Base-by-base conservation (phyloP, 2,329 filamentous ascomycete species). In the Fusarium gaditjirri region DNA sequence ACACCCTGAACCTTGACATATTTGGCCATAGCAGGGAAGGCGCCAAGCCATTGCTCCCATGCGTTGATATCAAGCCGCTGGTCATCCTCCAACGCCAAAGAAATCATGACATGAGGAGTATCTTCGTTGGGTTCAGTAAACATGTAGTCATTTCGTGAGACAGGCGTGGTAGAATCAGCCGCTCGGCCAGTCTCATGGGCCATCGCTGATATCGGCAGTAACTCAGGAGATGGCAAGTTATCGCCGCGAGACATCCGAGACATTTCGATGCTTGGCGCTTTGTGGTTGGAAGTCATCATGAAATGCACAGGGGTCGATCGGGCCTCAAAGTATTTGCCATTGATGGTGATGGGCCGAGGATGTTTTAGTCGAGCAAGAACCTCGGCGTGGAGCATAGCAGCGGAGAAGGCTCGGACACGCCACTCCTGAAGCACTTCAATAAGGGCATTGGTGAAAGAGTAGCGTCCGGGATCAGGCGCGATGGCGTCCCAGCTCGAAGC, bases 401-500 rank as follows among this genome's bases (percentile, higher is more conserved):
- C 88, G 11, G 88, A 90, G 72, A 87, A 90, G 1, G 83, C 84
- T 60, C 85, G 84, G 14, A 83, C 73, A 29, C 85, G 84, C 88
- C 88, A 90, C 72, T 89, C 87, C 61, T 86, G 84, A 19, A 90
- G 80, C 2, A 90, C 88, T 67, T 90, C 88, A 46, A 90, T 89
- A 19, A 90, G 80, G 27, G 86, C 86, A 58, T 86, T 88, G 6
- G 87, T 89, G 73, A 90, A 90, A 0, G 88, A 90, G 74, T 88
- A 89, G 8, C 87, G 83, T 12, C 88, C 88, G 17, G 88, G 88
- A 63, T 89, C 86, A 0, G 88, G 88, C 16, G 88, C 88, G 56
- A 89, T 89, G 46, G 88, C 87, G 65, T 90, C 88, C 87, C 87
- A 90, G 57, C 87, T 89, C 5, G 87, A 90, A 8, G 88, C 88